Conservation (phyloP, 768 basidiomycete genomes). For the Daedaleopsis sinensis region DNA sequence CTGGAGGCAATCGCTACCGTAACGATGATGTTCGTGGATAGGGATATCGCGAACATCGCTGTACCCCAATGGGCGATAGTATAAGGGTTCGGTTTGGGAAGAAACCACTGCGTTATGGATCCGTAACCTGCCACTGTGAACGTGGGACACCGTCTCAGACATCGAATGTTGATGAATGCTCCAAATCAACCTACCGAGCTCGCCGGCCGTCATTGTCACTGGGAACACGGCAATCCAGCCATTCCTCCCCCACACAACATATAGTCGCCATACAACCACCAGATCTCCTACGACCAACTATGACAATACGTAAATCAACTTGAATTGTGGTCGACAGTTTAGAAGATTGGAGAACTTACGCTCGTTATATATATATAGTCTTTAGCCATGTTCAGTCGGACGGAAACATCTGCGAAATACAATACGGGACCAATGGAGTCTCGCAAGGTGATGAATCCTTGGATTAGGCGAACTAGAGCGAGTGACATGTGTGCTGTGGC, state of each 20-base stretch:
- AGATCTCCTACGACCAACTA: slow-evolving; percentile 11
- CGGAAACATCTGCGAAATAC: slow-evolving; percentile 13
- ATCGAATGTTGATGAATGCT: neutral
- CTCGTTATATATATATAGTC: slow-evolving; percentile 18
- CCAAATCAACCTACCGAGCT: slow-evolving; percentile 1
- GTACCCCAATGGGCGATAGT: too few relatives aligned
- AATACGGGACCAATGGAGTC: slow-evolving; percentile 7
- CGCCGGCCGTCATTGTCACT: neutral
- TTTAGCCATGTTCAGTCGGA: slow-evolving; percentile 15
- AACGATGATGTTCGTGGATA: slow-evolving; percentile 11
- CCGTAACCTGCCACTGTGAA: neutral
- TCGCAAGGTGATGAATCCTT: slow-evolving; percentile 12
- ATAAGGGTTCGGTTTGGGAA: neutral
- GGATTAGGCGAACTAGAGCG: slow-evolving; percentile 10
- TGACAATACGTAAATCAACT: neutral
- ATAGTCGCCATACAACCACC: slow-evolving; percentile 13
- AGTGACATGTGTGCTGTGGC: slow-evolving; percentile 15
- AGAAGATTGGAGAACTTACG: neutral
- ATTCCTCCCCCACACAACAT: slow-evolving; percentile 10
- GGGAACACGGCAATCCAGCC: slow-evolving; percentile 3
- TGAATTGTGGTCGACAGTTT: too few relatives aligned
- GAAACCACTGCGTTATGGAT: neutral
- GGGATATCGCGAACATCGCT: slow-evolving; percentile 7
- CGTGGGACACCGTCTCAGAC: too few relatives aligned
- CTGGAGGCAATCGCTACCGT: slow-evolving; percentile 5